Evolutionary conservation across 179 eudicot genomes (phyloP).

Genomic region (Beta lomatogona): DNA sequence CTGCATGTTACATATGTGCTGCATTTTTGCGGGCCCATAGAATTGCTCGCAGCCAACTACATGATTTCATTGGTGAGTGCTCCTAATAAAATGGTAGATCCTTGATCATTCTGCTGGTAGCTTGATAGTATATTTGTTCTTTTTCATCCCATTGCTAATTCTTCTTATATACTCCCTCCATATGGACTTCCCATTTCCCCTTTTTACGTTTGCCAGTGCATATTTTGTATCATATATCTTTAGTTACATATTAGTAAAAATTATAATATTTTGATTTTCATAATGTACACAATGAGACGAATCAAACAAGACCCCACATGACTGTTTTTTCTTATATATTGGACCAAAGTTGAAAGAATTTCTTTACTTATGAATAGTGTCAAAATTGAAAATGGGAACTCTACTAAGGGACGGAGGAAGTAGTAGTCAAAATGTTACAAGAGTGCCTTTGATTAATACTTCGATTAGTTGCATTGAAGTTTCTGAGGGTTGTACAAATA

Average conservation of each 20-base stretch:
- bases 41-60: conserved; percentile 73
- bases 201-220: too few relatives aligned
- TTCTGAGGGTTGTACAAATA: background rate
- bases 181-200: too few relatives aligned
- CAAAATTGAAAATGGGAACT: too few relatives aligned
- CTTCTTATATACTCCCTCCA: background rate
- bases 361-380: too few relatives aligned
- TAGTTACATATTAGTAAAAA: too few relatives aligned
- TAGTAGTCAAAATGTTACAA: background rate
- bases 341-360: too few relatives aligned
- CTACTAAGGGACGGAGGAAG: too few relatives aligned
- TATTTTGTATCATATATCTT: too few relatives aligned
- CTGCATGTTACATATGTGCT: conserved; percentile 85
- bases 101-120: background rate
- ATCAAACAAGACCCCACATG: too few relatives aligned
- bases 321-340: too few relatives aligned
- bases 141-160: background rate
- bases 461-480: background rate
- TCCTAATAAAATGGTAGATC: background rate
- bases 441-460: background rate
- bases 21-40: conserved; percentile 91
- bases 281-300: too few relatives aligned
- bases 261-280: too few relatives aligned
- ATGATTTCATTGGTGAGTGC: conserved; percentile 80
- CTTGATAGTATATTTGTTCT: background rate